These are phyloP conservation scores for Epichloe sp. DNA, from an alignment of 2,329 filamentous ascomycete genomes.

Conservation along the genomic window DNA sequence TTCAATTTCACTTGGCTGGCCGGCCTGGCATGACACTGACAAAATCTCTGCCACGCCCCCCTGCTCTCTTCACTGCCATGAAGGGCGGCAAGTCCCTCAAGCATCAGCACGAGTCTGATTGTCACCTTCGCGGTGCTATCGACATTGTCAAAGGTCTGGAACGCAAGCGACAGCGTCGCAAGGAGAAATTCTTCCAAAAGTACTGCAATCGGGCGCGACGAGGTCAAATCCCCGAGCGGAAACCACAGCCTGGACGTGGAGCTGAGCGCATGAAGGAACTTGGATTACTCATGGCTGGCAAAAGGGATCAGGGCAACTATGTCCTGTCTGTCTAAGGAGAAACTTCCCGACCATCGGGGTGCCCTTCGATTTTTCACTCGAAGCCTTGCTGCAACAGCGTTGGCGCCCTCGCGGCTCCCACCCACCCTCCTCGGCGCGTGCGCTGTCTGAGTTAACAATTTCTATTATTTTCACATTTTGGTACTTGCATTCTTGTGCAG, in stretches of 20 bases:
- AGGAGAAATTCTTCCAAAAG: conserved; percentile 84
- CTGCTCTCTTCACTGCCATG: conserved; percentile 52
- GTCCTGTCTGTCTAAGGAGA: conserved; percentile 54
- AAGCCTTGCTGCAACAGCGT: background rate
- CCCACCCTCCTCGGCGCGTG: background rate
- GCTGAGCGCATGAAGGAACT: conserved; percentile 77
- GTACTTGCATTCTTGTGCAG: background rate
- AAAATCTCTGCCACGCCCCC: conserved; percentile 73
- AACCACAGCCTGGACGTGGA: conserved; percentile 69
- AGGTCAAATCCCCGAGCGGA: conserved; percentile 46
- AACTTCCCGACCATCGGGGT: background rate
- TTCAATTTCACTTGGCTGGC: conserved; percentile 28
- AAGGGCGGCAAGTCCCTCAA: conserved; percentile 29
- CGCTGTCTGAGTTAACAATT: background rate
- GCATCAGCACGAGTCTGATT: conserved; percentile 25
- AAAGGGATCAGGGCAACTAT: conserved; percentile 59
- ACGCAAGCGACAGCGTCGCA: conserved; percentile 81
- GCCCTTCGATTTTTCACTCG: background rate
- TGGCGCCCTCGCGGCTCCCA: background rate
- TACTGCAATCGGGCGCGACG: conserved; percentile 75
- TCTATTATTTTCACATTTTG: background rate
- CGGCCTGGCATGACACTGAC: conserved; percentile 61
- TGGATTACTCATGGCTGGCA: conserved; percentile 77
- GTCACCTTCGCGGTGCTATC: conserved; percentile 80
- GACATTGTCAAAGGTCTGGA: conserved; percentile 96